phyloP scores from a whole-genome alignment of 352 stramenopile species.

The Thalassiosira livingstoniorum region DNA sequence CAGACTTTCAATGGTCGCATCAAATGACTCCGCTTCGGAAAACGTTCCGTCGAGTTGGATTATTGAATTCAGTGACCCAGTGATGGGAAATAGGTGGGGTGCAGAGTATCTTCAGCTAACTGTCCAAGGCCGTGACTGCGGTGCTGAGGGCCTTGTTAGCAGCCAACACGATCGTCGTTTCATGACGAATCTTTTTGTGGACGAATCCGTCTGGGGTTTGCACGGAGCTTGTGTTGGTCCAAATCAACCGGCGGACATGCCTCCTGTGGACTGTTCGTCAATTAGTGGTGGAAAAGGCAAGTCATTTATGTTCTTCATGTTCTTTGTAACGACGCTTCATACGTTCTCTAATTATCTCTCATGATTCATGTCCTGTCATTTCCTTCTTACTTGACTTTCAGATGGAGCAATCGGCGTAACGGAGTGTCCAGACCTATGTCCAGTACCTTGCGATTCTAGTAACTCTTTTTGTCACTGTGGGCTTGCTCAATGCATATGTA shows the following conservation, averaged over 20 bases:
- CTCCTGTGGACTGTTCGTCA: constrained; percentile 45
- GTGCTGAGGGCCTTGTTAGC: constrained; percentile 61
- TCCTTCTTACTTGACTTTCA: too few species aligned
- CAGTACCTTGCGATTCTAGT: constrained; percentile 20
- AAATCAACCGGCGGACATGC: constrained; percentile 29
- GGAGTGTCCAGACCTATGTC: constrained; percentile 61
- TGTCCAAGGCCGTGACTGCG: constrained; percentile 57
- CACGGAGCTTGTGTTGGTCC: constrained; percentile 65
- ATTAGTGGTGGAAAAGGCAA: constrained; percentile 43
- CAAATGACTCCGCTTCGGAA: constrained; percentile 49
- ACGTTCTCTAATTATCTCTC: too few species aligned
- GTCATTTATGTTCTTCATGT: too few species aligned
- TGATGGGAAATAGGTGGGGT: constrained; percentile 69
- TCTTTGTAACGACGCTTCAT: too few species aligned
- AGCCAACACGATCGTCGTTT: constrained; percentile 73
- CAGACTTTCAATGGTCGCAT: constrained; percentile 52
- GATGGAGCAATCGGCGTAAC: constrained; percentile 47
- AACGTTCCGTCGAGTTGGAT: constrained; percentile 67
- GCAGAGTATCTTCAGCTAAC: constrained; percentile 66
- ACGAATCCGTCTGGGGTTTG: constrained; percentile 61
- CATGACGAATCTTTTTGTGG: constrained; percentile 61
- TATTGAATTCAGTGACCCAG: constrained; percentile 72
- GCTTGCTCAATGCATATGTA: constrained; percentile 62
- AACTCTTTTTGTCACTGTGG: constrained; percentile 72
- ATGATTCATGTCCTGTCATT: too few species aligned